These are phyloP conservation scores for Cyclocybe aegerita DNA, from an alignment of 768 basidiomycete genomes.

Conservation along the genomic window DNA sequence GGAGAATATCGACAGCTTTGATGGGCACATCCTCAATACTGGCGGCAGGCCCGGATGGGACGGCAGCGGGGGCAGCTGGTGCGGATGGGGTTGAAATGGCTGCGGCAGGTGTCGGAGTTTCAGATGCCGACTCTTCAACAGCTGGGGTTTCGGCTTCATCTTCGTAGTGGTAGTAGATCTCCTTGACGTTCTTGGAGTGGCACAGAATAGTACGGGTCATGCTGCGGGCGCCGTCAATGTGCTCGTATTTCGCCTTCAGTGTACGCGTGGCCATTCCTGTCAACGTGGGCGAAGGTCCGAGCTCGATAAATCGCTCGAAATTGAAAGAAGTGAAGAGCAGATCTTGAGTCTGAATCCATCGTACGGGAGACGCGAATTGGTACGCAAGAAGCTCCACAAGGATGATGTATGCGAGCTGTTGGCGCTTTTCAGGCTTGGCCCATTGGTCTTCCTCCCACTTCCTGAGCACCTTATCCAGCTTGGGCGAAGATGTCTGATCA, in stretches of 20 bases:
- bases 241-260: conserved; percentile 91
- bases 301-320: conserved; percentile 93
- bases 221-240: conserved; percentile 80
- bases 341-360: conserved; percentile 99
- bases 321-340: conserved; percentile 81
- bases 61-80: conserved; percentile 40
- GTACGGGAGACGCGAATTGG: conserved; percentile 97
- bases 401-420: conserved; percentile 93
- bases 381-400: conserved; percentile 97
- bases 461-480: conserved; percentile 91
- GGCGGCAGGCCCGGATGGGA: conserved; percentile 62
- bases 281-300: conserved; percentile 95
- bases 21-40: conserved; percentile 88
- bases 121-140: conserved; percentile 34
- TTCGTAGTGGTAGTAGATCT: conserved; percentile 97
- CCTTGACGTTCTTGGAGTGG: conserved; percentile 93
- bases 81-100: conserved; percentile 38
- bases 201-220: conserved; percentile 82
- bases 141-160: conserved; percentile 62
- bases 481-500: conserved; percentile 94
- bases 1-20: conserved; percentile 86
- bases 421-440: conserved; percentile 78
- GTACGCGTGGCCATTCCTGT: conserved; percentile 94
- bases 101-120: conserved; percentile 32
- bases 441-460: conserved; percentile 93